Evolutionary conservation across 148 eudicot species (phyloP), one percentile per base, ranked within the genome.

Genomic region (Polygonum maritimum): DNA sequence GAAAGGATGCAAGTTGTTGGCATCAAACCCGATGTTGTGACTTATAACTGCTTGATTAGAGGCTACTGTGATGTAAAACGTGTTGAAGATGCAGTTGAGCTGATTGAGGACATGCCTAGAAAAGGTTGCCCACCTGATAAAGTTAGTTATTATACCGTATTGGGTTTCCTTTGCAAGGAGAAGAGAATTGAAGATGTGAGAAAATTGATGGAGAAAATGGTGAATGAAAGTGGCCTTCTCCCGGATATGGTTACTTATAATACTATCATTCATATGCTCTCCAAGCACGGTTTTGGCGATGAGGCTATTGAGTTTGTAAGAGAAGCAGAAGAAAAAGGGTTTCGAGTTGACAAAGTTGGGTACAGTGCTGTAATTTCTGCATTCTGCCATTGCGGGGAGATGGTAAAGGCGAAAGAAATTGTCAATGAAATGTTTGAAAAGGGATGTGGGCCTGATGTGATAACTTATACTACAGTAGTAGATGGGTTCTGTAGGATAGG

Each of bases 101-200:
- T 84, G 76, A 84, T 84, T 7, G 78, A 57, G 69, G 74, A 81
- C 75, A 84, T 84, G 84, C 82, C 84, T 14, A 16, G 33, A 16
- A 81, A 79, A 77, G 84, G 86, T 70, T 81, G 82, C 71, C 74
- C 76, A 18, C 86, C 86, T 14, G 86, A 84, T 74, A 84, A 84
- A 79, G 84, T 81, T 57, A 84, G 86, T 79, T 84, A 81, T 44
- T 84, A 84, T 72, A 84, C 84, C 14, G 82, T 81, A 63, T 81
- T 84, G 84, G 74, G 78, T 69, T 79, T 76, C 73, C 76, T 84
- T 40, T 81, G 84, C 80, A 81, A 79, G 78, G 84, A 81, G 74
- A 81, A 81, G 75, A 81, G 76, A 69, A 81, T 79, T 73, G 75
- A 65, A 57, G 86, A 84, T 73, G 82, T 81, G 79, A 79, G 75